phyloP scores from a whole-genome alignment of 495 filamentous ascomycete genomes.

The Penicillium odoratum region DNA sequence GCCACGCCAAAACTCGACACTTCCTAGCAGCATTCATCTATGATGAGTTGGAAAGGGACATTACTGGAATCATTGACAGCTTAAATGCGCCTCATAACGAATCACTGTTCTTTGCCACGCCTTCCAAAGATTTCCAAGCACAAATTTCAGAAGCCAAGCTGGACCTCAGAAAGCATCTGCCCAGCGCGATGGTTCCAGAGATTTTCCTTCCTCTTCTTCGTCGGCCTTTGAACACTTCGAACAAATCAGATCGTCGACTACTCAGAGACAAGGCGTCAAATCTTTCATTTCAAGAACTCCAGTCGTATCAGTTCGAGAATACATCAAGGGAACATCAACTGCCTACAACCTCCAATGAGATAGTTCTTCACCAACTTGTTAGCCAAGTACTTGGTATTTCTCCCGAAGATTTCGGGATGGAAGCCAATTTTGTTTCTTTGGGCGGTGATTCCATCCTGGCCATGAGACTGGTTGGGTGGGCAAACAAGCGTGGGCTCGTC shows the following conservation, averaged over 20 bases:
- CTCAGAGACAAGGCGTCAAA: not conserved
- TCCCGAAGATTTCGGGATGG: constrained; percentile 5
- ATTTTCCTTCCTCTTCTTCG: constrained; percentile 8
- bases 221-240: not conserved
- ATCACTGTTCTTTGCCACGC: too few relatives aligned
- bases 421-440: constrained; percentile 21
- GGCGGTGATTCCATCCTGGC: constrained; percentile 35
- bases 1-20: too few relatives aligned
- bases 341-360: constrained; percentile 13
- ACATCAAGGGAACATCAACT: too few relatives aligned
- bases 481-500: not conserved
- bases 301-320: not conserved
- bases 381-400: constrained; percentile 13
- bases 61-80: too few relatives aligned
- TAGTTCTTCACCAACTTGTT: constrained; percentile 20
- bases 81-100: too few relatives aligned
- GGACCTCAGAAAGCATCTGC: too few relatives aligned
- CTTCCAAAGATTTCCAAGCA: too few relatives aligned
- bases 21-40: too few relatives aligned
- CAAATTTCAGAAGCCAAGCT: too few relatives aligned
- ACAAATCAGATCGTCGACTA: constrained; percentile 1
- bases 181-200: not conserved
- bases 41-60: too few relatives aligned
- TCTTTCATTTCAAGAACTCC: not conserved
- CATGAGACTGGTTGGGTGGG: constrained; percentile 12